Base-by-base conservation (phyloP, 345 rosid genomes). In the Ailanthus altissimus region DNA sequence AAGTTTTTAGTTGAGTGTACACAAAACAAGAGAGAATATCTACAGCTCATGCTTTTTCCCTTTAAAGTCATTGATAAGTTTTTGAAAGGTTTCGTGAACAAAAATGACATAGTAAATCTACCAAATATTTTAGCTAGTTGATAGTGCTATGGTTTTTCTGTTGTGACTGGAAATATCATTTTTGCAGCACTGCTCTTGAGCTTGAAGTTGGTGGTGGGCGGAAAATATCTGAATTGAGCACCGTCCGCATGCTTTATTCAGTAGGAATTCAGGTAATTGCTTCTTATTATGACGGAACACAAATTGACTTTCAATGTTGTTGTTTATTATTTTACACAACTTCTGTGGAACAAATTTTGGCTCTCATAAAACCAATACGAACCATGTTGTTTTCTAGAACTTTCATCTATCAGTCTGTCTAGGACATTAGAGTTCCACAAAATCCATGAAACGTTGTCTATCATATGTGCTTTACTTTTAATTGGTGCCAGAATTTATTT, bases 191-290 rank as follows among this genome's bases (percentile, higher is more conserved):
- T 84, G 88, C 92, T 74, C 82, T 97, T 78, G 97, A 94, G 91
- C 65, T 97, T 81, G 99, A 94, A 84, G 76, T 92, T 63, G 97
- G 99, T 61, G 98, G 97, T 51, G 98, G 98, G 79, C 89, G 99
- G 81, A 91, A 97, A 86, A 57, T 94, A 70, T 94, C 96, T 6
- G 89, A 90, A 72, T 92, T 94, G 84, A 92, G 97, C 82, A 89
- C 94, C 12, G 85, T 92, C 58, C 90, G 97, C 77, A 84, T 87
- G 91, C 72, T 91, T 84, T 97, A 90, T 82, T 79, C 89, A 76
- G 78, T 97, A 70, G 98, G 99, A 79, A 82, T 97, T 79, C 92
- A 85, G 98, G 99, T 96, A 84, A 66, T 51, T 20, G 65, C 46
- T n/a, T 32, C 60, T 77, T 9, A 45, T 62, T 47, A 66, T 72